phyloP scores from a whole-genome alignment of 495 filamentous ascomycete species.

The Aspergillus sparsus region DNA sequence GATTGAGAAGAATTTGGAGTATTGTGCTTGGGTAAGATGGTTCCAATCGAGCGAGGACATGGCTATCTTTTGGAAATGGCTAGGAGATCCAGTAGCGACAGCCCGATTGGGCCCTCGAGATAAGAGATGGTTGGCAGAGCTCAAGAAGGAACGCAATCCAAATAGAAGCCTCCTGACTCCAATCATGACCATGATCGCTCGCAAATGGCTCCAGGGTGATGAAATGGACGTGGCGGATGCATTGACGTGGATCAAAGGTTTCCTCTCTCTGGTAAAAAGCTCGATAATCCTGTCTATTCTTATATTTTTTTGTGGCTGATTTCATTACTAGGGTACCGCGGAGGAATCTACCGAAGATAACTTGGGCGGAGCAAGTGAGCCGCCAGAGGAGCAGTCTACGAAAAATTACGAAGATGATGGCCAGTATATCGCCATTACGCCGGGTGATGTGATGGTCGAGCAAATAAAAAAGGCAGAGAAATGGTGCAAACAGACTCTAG shows the following conservation, averaged over 20 bases:
- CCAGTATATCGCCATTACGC: not conserved
- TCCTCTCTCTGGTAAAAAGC: slow-evolving; percentile 18
- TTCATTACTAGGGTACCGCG: not conserved
- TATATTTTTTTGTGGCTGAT: not conserved
- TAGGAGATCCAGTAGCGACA: slow-evolving; percentile 19
- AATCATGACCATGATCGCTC: slow-evolving; percentile 19
- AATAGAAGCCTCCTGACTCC: slow-evolving; percentile 14
- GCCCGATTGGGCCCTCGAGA: slow-evolving; percentile 14
- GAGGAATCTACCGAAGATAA: not conserved
- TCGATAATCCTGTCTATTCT: not conserved
- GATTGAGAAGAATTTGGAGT: slow-evolving; percentile 28
- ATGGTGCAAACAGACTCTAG: slow-evolving; percentile 15
- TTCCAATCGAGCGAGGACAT: not conserved
- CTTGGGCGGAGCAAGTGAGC: not conserved
- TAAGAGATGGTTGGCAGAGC: slow-evolving; percentile 15
- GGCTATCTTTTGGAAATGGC: slow-evolving; percentile 19
- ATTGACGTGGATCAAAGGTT: slow-evolving; percentile 16
- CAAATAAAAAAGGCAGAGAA: slow-evolving; percentile 3
- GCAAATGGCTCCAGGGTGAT: slow-evolving; percentile 13
- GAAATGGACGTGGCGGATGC: slow-evolving; percentile 2
- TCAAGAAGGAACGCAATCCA: slow-evolving; percentile 8
- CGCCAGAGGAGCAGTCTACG: not conserved
- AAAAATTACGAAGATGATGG: not conserved
- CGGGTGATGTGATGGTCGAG: not conserved
- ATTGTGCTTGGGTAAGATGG: slow-evolving; percentile 8